Evolutionary conservation across 257 asterid genomes (phyloP), one percentile per base, ranked within the genome.

Genomic region (Nicotiana noctiflora): DNA sequence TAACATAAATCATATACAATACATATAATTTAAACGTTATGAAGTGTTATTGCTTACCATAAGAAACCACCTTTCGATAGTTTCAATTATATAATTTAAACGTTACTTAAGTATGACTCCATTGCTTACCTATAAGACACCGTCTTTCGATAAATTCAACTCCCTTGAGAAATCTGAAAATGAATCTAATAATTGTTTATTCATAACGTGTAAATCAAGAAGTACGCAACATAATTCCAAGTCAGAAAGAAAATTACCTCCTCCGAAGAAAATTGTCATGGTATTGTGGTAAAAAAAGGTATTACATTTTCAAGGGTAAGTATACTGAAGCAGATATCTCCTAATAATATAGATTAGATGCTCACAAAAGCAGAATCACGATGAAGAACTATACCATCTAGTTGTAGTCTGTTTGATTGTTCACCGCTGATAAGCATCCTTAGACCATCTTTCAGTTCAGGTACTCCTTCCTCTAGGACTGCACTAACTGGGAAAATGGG

Each of bases 401-500:
- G 55, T 32, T 84, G 84, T 12, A 93, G 78, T 37, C 81, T 64
- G 19, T 79, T 57, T 12, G 85, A 62, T 63, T 89, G 92, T 62
- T 85, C 88, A 63, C 88, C 93, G 10, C 82, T 88, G 67, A 94
- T 93, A 84, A 96, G 97, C 91, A 72, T 85, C 87, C 88, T 92
- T 40, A 92, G 85, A 82, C 92, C 96, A 81, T 85, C 92, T 86
- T 87, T 96, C 37, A 96, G 84, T 87, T 91, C 95, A 1, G 83
- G n/a, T 76, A 91, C 83, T 10, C 98, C 99, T 87, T 95, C 97
- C 83, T 83, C 97, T 74, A 94, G 81, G 81, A 92, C 97, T 76
- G 99, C 99, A 83, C 98, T 91, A 27, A 92, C 96, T n/a, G 98
- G 94, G 61, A 88, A 94, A 11, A 94, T 85, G 3, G 89, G 89